Evolutionary conservation across 2,329 filamentous ascomycete species (phyloP).

Genomic region (Cercospora zeae-maydis): DNA sequence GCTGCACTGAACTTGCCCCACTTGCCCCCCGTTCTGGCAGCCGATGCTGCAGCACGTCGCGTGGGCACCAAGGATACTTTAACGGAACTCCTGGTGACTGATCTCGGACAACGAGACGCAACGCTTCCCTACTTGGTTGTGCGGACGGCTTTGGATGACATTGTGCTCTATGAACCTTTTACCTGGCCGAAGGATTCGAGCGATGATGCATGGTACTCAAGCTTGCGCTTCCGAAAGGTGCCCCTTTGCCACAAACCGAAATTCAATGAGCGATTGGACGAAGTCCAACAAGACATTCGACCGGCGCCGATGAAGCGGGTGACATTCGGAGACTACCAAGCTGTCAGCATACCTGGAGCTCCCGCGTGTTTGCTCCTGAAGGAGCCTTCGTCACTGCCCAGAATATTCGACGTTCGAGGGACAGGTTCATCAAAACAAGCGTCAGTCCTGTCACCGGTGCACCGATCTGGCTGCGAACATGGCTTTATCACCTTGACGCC

Average conservation of each 20-base stretch:
- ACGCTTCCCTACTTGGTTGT: conserved; percentile 76
- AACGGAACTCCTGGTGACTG: conserved; percentile 75
- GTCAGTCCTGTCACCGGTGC: conserved; percentile 63
- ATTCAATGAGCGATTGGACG: conserved; percentile 48
- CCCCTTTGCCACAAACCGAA: conserved; percentile 65
- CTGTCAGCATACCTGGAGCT: conserved; percentile 76
- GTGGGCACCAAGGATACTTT: conserved; percentile 69
- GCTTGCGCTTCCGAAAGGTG: conserved; percentile 72
- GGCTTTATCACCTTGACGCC: conserved; percentile 65
- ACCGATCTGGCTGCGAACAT: conserved; percentile 70
- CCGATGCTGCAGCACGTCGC: conserved; percentile 66
- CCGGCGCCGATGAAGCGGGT: conserved; percentile 55
- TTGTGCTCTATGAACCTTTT: conserved; percentile 84
- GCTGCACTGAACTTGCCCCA: conserved; percentile 72
- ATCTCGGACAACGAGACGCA: conserved; percentile 72
- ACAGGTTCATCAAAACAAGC: conserved; percentile 5
- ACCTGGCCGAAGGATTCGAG: conserved; percentile 39
- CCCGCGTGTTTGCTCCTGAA: conserved; percentile 81
- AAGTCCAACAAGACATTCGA: conserved; percentile 44
- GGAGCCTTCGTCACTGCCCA: conserved; percentile 71
- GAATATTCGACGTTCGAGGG: conserved; percentile 46
- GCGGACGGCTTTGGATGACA: conserved; percentile 73
- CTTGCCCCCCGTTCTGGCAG: conserved; percentile 70
- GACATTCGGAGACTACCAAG: conserved; percentile 70
- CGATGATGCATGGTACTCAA: conserved; percentile 45